Conservation (phyloP, 2,329 filamentous ascomycete genomes). For the Neophaeococcomyces mojaviensis region DNA sequence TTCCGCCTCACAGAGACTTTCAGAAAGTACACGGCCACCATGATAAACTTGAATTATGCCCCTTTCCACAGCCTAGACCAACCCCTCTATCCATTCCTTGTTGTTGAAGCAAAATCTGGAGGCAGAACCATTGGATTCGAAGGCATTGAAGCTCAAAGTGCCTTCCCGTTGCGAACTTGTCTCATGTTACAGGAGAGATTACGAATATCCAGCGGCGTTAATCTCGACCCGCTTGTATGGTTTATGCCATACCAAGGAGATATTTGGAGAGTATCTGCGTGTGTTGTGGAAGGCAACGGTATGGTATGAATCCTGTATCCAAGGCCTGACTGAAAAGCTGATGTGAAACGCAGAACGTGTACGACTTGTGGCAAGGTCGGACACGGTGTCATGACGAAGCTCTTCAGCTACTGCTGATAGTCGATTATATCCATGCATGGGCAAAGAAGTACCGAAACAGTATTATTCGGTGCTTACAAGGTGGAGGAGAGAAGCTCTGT, state of each 20-base stretch:
- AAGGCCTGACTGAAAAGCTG: neutral
- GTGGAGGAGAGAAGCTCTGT: too few relatives aligned
- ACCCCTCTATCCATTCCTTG: neutral
- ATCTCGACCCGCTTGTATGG: neutral
- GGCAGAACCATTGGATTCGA: neutral
- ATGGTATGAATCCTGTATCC: neutral
- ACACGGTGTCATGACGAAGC: slow-evolving; percentile 20
- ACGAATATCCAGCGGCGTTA: neutral
- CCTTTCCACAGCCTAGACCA: neutral
- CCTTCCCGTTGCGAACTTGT: neutral
- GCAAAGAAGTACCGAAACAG: slow-evolving; percentile 8
- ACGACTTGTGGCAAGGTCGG: slow-evolving; percentile 21
- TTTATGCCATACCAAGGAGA: neutral
- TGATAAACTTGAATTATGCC: neutral
- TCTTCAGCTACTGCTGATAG: slow-evolving; percentile 26
- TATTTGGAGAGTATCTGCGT: neutral
- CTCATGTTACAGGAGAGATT: neutral
- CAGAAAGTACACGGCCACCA: neutral
- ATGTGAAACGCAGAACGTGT: slow-evolving; percentile 11
- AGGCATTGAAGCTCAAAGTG: neutral
- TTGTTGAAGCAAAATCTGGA: neutral
- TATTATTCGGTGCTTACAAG: neutral
- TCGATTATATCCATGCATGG: slow-evolving; percentile 28
- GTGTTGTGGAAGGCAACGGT: neutral
- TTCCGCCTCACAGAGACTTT: neutral